Base-by-base conservation (phyloP, 2,329 filamentous ascomycete species). In the Zasmidium angulare region DNA sequence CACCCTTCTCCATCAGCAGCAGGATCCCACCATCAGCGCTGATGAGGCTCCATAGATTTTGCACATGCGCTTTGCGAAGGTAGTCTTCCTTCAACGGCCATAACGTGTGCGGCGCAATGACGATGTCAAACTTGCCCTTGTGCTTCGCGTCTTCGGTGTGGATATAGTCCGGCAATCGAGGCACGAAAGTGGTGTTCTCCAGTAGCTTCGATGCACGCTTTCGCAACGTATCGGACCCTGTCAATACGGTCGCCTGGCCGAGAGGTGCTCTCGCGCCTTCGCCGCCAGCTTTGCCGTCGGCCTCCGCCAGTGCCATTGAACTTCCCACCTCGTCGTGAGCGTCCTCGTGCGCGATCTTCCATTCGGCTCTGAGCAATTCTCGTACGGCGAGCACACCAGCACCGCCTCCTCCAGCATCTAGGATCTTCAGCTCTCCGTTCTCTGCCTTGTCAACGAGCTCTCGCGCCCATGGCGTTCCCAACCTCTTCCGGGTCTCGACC, bases 171-270 rank as follows among this genome's bases (percentile, higher is more conserved):
- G 95, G 95, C n/a, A 98, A 78, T 2, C 93, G 87, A 7, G 93
- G 93, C 7, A 99, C 81, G 71, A 99, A 97, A 0, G 90, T 96
- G 0, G 95, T 98, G 72, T 97, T 89, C 40, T 96, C 84, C 12
- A 99, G 79, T 63, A 98, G 84, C 19, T 80, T 81, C 65, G 91
- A 91, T 22, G 91, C 81, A 29, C 92, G 88, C 57, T 89, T 81
- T 19, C 92, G 86, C 24, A 99, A 79, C 1, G 86, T 78, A 62
- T 91, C 85, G 0, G 91, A 89, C 0, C 87, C 91, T 1, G 90
- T 86, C 2, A 98, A 78, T 1, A 96, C 92, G 0, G 91, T 93
- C 55, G 89, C 89, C 72, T 89, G 91, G 1, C 91, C 90, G 2
- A 83, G 80, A 0, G 86, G 84, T 1, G 79, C 68, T 22, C 75